Base-by-base conservation (phyloP, 2,329 filamentous ascomycete species). In the Exophiala lecanii-corni region DNA sequence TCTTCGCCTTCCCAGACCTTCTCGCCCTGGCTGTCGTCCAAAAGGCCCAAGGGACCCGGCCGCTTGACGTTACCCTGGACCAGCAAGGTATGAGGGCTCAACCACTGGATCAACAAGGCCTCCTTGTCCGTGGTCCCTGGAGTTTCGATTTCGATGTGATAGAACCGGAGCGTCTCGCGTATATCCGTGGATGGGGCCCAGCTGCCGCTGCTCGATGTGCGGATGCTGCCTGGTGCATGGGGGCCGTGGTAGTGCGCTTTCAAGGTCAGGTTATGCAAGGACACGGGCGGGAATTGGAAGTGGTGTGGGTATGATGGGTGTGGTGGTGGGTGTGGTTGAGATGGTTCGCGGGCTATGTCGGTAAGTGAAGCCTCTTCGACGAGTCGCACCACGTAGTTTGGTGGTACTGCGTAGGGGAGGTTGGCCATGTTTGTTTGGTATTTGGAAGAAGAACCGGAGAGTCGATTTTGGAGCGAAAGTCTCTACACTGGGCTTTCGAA, bases 121-220 rank as follows among this genome's bases (percentile, higher is more conserved):
- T 43, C 40, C 35, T 50, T 53, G 23, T 50, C 47, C 30, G 42
- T 49, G 25, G 44, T 36, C 25, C 50, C 47, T 7, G 44, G 43
- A 9, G 39, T 39, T 26, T 53, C 50, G 39, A 53, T 44, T 30
- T 53, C 50, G 35, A 53, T 50, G 39, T 50, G 49, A 38, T 54
- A 51, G 9, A 41, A 38, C 18, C 42, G 28, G 26, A 47, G 15
- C 4, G 49, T 43, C 36, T 54, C 48, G 34, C 49, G 48, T 30
- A 51, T 49, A 17, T 54, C 49, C 2, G 45, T 48, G 4, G 49
- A 19, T n/a, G 49, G 49, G 3, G 37, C 37, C 36, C 42, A 51
- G 9, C 36, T n/a, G 26, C 36, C 42, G 1, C 36, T 39, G 1
- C 41, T 43, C 9, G 45, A 37, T 5, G 45, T 43, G 5, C 23